Evolutionary conservation across 768 basidiomycete species (phyloP), one percentile per base, ranked within the genome.

Genomic region (Mycena indigotica): DNA sequence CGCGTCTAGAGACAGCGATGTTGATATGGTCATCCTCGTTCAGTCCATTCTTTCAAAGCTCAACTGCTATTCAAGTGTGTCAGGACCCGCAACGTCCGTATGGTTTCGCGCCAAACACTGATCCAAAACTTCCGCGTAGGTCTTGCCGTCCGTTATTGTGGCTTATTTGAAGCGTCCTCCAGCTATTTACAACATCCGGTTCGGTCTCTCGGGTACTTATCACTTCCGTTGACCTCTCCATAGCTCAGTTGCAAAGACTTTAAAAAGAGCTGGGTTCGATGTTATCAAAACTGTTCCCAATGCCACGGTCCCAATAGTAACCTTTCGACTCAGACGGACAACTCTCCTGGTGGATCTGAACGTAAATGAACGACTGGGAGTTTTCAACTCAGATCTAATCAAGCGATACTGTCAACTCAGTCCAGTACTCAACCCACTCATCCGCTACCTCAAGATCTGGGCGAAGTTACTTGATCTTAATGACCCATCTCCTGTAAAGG

Each of bases 291-390:
- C 60, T 17, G 70, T 82, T 38, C 67, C 75, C 0, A 26, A 40
- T 0, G 76, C 81, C 0, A 38, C 65, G 17, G 80, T 81, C 15
- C 81, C 81, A 8, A 82, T 82, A 28, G 85, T 86, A 28, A 83
- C 80, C 62, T 81, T 82, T 58, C 63, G 46, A n/a, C 81, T 85
- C 59, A 73, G 69, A 1, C n/a, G 8, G 2, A 79, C 77, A 0
- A 66, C 68, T 16, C 57, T 84, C 21, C 54, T 74, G 1, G 78
- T 82, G 57, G 86, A 87, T 59, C 70, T 89, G 61, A 86, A 85
- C 64, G 74, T 85, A 55, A 89, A 90, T 65, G 79, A 85, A 26
- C 82, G 79, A 5, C 73, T 88, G 1, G 87, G 87, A 1, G 53
- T 78, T 2, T 57, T 73, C 30, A 85, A 83, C 59, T 83, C 85